These are phyloP conservation scores for Fusarium robinianum DNA, from an alignment of 2,329 filamentous ascomycete species.

Conservation along the genomic window DNA sequence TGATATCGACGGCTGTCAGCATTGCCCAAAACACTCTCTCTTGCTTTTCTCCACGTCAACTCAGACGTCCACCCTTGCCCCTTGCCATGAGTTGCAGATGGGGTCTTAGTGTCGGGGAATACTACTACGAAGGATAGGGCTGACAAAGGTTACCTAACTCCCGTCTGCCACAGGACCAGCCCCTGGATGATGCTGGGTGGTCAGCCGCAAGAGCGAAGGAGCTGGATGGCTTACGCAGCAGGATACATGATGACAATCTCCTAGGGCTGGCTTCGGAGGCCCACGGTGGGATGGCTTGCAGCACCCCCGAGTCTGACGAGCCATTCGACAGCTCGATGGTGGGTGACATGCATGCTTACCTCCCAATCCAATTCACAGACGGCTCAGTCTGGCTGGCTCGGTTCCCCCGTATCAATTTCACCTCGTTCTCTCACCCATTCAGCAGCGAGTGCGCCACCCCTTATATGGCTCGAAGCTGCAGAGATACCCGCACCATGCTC, in stretches of 20 bases:
- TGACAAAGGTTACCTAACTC: no score
- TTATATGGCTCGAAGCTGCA: constrained; percentile 34
- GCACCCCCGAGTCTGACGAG: no score
- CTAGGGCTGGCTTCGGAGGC: not conserved
- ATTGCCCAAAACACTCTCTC: constrained; percentile 4
- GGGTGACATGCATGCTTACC: constrained; percentile 17
- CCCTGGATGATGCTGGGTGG: constrained; percentile 25
- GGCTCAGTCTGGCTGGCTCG: constrained; percentile 13
- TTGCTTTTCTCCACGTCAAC: constrained; percentile 4
- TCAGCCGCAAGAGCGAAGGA: constrained; percentile 21
- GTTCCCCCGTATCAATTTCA: constrained; percentile 11
- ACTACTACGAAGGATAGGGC: no score
- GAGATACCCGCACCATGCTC: constrained; percentile 28
- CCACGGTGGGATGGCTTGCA: no score
- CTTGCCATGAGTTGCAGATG: no score
- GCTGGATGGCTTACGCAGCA: constrained; percentile 17
- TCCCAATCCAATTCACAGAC: constrained; percentile 12
- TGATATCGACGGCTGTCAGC: constrained; percentile 11
- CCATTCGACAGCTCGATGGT: no score
- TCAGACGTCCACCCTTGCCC: not conserved
- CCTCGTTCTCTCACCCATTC: constrained; percentile 4
- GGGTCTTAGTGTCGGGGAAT: no score
- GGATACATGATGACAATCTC: constrained; percentile 16
- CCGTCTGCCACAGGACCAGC: constrained; percentile 2
- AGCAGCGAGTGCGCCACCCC: constrained; percentile 19